These are phyloP conservation scores for Calendula officinalis DNA, from an alignment of 129 eudicot species.

Conservation along the genomic window DNA sequence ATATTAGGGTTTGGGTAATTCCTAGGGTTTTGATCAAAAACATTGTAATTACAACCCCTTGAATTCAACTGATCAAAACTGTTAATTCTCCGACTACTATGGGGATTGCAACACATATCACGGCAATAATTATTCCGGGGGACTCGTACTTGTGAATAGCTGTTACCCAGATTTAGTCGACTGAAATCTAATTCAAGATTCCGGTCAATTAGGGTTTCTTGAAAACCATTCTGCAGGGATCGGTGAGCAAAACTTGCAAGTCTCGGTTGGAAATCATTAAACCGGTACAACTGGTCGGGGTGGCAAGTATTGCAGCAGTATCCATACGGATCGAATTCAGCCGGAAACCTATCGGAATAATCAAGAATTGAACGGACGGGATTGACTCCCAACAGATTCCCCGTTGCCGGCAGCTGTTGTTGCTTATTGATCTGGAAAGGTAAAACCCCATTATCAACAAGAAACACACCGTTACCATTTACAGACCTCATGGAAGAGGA, in stretches of 20 bases:
- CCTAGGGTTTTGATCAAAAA: slow-evolving; percentile 16
- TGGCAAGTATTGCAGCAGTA: slow-evolving; percentile 11
- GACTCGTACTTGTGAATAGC: not conserved
- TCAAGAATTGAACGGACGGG: slow-evolving; percentile 29
- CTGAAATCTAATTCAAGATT: slow-evolving; percentile 32
- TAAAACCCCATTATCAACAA: not conserved
- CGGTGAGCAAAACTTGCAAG: slow-evolving; percentile 13
- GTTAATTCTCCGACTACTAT: slow-evolving; percentile 21
- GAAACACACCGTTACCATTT: slow-evolving; percentile 12
- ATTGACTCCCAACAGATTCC: slow-evolving; percentile 4
- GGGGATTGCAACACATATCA: slow-evolving; percentile 32
- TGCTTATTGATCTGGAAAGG: slow-evolving; percentile 18
- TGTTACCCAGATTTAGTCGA: slow-evolving; percentile 8
- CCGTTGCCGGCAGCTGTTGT: slow-evolving; percentile 14
- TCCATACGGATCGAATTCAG: not conserved
- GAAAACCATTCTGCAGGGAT: slow-evolving; percentile 17
- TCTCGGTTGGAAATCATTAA: not conserved
- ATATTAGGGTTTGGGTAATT: not conserved
- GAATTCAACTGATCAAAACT: slow-evolving; percentile 7
- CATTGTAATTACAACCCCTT: slow-evolving; percentile 7
- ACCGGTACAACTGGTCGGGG: slow-evolving; percentile 6
- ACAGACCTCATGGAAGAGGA: slow-evolving; percentile 16
- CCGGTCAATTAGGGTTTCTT: slow-evolving; percentile 30
- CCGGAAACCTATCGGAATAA: not conserved
- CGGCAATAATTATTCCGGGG: slow-evolving; percentile 7